Conservation (phyloP, 2,329 filamentous ascomycete genomes). For the Zasmidium cellare region DNA sequence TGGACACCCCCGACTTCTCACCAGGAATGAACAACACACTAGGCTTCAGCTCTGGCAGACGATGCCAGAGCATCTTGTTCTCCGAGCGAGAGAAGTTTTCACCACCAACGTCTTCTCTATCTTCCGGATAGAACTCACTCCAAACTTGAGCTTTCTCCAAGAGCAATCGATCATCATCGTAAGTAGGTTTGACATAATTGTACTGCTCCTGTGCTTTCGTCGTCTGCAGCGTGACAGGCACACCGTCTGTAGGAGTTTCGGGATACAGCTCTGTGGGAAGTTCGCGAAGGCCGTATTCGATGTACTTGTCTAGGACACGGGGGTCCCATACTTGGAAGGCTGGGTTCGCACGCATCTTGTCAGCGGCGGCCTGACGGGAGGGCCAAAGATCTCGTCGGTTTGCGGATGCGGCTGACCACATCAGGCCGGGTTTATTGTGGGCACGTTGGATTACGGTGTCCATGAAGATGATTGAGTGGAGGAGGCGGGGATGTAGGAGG, state of each 20-base stretch:
- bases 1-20: slow-evolving; percentile 51
- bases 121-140: slow-evolving; percentile 37
- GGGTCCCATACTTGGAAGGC: slow-evolving; percentile 83
- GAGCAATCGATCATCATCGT: slow-evolving; percentile 8
- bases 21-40: slow-evolving; percentile 69
- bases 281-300: slow-evolving; percentile 68
- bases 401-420: slow-evolving; percentile 50
- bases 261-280: slow-evolving; percentile 65
- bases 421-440: slow-evolving; percentile 35
- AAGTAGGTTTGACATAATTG: slow-evolving; percentile 10
- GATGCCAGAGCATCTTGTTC: slow-evolving; percentile 52
- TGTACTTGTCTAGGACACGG: slow-evolving; percentile 72
- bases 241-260: slow-evolving; percentile 18
- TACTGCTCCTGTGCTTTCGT: slow-evolving; percentile 84
- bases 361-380: slow-evolving; percentile 65
- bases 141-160: background rate
- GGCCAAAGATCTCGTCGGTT: slow-evolving; percentile 78
- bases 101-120: slow-evolving; percentile 81
- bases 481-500: slow-evolving; percentile 73
- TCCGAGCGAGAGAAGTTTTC: slow-evolving; percentile 65
- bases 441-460: slow-evolving; percentile 68
- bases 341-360: slow-evolving; percentile 61
- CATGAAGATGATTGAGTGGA: slow-evolving; percentile 53
- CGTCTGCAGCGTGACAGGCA: slow-evolving; percentile 70
- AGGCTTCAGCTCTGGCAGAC: slow-evolving; percentile 61